These are phyloP conservation scores for Tranzscheliella williamsii DNA, from an alignment of 1,284 basidiomycete genomes.

Conservation along the genomic window DNA sequence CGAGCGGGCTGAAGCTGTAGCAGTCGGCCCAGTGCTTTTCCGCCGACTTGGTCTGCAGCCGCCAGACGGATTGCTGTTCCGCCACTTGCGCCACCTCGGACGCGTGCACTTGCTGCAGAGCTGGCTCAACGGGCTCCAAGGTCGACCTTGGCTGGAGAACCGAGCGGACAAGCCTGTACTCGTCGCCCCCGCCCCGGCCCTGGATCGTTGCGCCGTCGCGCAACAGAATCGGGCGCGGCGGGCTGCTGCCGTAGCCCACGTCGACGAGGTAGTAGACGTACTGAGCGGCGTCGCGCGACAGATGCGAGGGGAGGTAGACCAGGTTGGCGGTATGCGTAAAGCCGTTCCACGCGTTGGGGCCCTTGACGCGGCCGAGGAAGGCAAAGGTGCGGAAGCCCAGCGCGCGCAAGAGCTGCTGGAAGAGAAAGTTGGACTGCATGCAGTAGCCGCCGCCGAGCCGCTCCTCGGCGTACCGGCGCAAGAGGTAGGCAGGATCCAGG, in stretches of 20 bases:
- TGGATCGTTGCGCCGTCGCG: conserved; percentile 14
- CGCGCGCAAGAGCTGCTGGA: conserved; percentile 17
- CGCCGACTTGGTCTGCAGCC: conserved; percentile 9
- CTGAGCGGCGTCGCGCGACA: background rate
- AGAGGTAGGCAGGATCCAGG: conserved; percentile 4
- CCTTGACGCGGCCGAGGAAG: conserved; percentile 17
- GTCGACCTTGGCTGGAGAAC: conserved; percentile 4
- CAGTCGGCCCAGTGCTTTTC: conserved; percentile 2
- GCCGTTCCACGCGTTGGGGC: conserved; percentile 2
- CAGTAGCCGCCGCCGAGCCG: conserved; percentile 33
- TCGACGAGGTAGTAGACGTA: conserved; percentile 23
- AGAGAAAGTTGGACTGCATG: conserved; percentile 23
- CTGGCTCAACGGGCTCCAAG: conserved; percentile 1
- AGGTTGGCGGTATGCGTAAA: conserved; percentile 15
- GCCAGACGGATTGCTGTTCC: conserved; percentile 10
- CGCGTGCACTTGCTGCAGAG: background rate
- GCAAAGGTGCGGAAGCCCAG: conserved; percentile 12
- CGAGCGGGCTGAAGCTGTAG: conserved; percentile 11
- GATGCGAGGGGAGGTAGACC: conserved; percentile 20
- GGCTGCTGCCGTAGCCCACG: conserved; percentile 24
- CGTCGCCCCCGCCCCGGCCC: conserved; percentile 7
- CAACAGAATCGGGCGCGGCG: conserved; percentile 19
- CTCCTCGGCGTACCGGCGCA: conserved; percentile 3
- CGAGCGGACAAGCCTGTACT: conserved; percentile 6
- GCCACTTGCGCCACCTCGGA: background rate